Evolutionary conservation across 352 stramenopile genomes (phyloP), one percentile per base, ranked within the genome.

Genomic region (Phytophthora quininea): DNA sequence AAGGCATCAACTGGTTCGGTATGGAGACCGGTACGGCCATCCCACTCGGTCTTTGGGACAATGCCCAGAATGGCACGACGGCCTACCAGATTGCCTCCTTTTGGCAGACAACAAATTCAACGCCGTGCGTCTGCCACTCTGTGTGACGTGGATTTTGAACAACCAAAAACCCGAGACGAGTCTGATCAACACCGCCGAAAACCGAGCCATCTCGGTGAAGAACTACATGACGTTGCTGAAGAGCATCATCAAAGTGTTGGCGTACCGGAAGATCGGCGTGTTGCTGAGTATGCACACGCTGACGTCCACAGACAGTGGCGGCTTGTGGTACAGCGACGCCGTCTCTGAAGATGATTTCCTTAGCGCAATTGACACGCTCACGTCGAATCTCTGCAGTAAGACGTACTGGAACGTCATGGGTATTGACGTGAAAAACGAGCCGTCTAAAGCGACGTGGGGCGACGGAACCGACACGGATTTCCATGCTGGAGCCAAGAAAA

Each of bases 1-100:
- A 93, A 52, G 85, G 85, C 3, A 76, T 90, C 70, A 93, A 93
- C 54, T 93, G 85, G 84, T 92, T 77, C 58, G 82, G 82, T 50
- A 91, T 91, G 82, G 82, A 91, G 56, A 88, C 80, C 59, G 75
- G 76, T 12, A 77, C 86, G 29, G 80, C 76, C 19, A 86, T 91
- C 29, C 85, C 85, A 0, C 72, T 93, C 24, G 85, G 85, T 15
- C 54, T 93, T 19, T 93, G 85, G 85, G 74, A 86, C 53, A 93
- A 93, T 54, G 56, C 51, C 12, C 58, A 88, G 0, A 93, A 91
- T 50, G 85, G 82, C 51, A 93, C 85, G 1, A 93, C 85, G 1
- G 84, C 76, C 70, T 93, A 90, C 66, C 76, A 90, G 64, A 76
- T 93, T 27, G 80, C 83, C n/a, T 62, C 73, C n/a, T 93, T 92